Base-by-base conservation (phyloP, 768 basidiomycete genomes). In the Suillus tomentosus region DNA sequence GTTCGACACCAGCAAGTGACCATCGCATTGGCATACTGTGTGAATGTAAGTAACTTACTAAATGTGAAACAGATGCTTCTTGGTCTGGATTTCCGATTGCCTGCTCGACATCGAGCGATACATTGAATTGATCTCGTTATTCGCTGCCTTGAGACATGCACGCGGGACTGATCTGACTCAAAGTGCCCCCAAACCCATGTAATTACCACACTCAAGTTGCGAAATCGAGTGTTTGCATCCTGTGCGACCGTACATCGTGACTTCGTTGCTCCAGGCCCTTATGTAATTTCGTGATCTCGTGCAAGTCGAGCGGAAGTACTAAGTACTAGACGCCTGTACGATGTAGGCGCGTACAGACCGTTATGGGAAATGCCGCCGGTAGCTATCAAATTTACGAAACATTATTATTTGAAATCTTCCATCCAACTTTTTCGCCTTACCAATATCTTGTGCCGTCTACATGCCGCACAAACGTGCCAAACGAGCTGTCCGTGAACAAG, bases 381-480 rank as follows among this genome's bases (percentile, higher is more conserved):
- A 36, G 24, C 50, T 48, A 22, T 50, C 51, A 19, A 50, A 50
- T 24, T 50, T 50, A 50, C 14, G 6, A 48, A 50, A 15, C 7
- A 27, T n/a, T 47, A n/a, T n/a, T n/a, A 47, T 45, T 45, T 15
- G 14, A 14, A 42, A 48, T 24, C 47, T 24, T 50, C 24, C 24
- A 50, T 53, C 27, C 51, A 53, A 19, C 17, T 19, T 53, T 31
- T 53, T 19, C 53, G 17, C 15, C 10, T 54, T 54, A 54, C 31
- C 53, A n/a, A 54, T 36, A 40, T 40, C 15, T 31, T 58, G 19
- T 39, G 57, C 53, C 53, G 31, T 31, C 19, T 36, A 69, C 67
- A 89, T 89, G 88, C 88, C 88, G 48, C 88, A 89, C 72, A 89
- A 89, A 77, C 81, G 82, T 64, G 84, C 86, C 22, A 88, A 87